Conservation (phyloP, 83 land plant species). For the Diphasiastrum complanatum region DNA sequence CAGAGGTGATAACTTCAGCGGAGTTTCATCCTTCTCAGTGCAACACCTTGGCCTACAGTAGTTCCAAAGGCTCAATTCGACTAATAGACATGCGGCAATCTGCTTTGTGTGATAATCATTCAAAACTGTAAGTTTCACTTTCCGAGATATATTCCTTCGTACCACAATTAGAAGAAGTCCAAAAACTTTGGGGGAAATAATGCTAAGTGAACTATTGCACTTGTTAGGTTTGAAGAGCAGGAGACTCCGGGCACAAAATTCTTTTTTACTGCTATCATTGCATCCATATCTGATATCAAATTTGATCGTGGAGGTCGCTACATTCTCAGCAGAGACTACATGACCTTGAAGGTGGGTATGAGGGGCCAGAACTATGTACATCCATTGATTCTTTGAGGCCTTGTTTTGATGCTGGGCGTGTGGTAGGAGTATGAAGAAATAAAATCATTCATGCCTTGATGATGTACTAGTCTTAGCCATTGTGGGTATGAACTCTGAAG, state of each 20-base stretch:
- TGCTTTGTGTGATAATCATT: slow-evolving; percentile 68
- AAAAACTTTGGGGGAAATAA: no score
- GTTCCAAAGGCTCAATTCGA: slow-evolving; percentile 84
- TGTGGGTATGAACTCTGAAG: no score
- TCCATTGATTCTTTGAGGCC: no score
- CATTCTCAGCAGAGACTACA: slow-evolving; percentile 37
- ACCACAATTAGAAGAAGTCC: neutral
- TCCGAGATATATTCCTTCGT: neutral
- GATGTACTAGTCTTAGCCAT: no score
- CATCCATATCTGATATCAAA: slow-evolving; percentile 34
- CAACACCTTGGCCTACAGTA: slow-evolving; percentile 81
- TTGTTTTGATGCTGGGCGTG: no score
- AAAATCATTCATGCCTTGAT: no score
- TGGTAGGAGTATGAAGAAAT: no score
- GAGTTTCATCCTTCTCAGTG: slow-evolving; percentile 85
- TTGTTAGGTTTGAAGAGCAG: slow-evolving; percentile 35
- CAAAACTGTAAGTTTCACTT: slow-evolving; percentile 76
- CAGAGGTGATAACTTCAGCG: slow-evolving; percentile 96
- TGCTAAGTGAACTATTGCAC: no score
- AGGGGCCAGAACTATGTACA: no score
- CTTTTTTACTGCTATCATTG: slow-evolving; percentile 35
- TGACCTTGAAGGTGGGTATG: slow-evolving; percentile 40
- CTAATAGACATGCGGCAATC: slow-evolving; percentile 78
- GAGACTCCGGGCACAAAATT: slow-evolving; percentile 32
- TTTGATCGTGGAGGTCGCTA: slow-evolving; percentile 37